Evolutionary conservation across 192 early-diverging fungal species (phyloP).

Genomic region (Thamnidium elegans): DNA sequence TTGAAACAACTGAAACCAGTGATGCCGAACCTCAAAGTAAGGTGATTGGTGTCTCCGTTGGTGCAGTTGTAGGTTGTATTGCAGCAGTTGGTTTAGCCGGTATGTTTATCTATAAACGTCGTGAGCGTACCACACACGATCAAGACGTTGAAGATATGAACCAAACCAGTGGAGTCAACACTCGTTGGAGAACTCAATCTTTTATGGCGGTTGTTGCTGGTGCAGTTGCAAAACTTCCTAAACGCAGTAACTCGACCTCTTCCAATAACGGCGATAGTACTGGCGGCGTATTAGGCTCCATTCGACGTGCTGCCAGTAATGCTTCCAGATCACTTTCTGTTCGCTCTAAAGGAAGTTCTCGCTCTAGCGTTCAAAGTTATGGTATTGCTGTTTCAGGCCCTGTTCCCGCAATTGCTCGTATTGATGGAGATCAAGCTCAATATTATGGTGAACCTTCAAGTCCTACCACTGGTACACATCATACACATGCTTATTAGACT

Average conservation of each 20-base stretch:
- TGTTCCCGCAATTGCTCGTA: constrained; percentile 24
- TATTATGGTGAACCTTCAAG: constrained; percentile 1
- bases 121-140: constrained; percentile 9
- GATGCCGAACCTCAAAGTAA: constrained; percentile 26
- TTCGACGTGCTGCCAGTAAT: constrained; percentile 29
- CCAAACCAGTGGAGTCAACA: constrained; percentile 20
- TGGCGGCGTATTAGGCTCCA: constrained; percentile 17
- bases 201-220: constrained; percentile 36
- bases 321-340: constrained; percentile 10
- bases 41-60: constrained; percentile 27
- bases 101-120: constrained; percentile 29
- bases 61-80: constrained; percentile 30
- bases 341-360: background rate
- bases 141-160: constrained; percentile 14
- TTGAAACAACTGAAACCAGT: constrained; percentile 1
- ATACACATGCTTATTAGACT: constrained; percentile 22
- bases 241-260: constrained; percentile 2
- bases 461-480: background rate
- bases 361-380: constrained; percentile 20
- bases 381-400: constrained; percentile 23
- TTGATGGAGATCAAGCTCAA: constrained; percentile 18
- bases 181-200: constrained; percentile 31
- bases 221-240: constrained; percentile 32
- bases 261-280: background rate
- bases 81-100: constrained; percentile 36